A percentile compares a stretch with the other conserved stretches of the same genome.
phyloP scores from a whole-genome alignment of 345 rosid genomes.

The Lepidium didymum region DNA sequence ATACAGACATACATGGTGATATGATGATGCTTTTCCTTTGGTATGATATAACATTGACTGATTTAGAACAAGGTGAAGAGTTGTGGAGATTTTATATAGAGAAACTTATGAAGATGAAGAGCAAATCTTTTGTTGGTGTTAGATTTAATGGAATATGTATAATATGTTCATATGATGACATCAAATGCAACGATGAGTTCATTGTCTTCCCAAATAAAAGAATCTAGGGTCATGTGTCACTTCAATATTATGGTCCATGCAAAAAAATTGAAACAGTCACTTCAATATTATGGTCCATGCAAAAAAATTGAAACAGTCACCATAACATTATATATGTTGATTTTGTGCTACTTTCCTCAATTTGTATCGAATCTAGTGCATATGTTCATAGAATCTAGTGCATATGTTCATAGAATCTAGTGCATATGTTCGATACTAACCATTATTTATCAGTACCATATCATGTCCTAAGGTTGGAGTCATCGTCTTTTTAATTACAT shows the following conservation, averaged over 20 bases:
- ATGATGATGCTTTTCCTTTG: neutral
- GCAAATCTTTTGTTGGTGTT: slow-evolving; percentile 13
- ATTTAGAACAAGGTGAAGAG: neutral
- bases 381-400: too few relatives aligned
- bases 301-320: neutral
- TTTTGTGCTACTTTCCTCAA: neutral
- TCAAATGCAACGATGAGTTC: slow-evolving; percentile 30
- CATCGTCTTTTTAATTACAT: too few relatives aligned
- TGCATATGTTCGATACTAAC: too few relatives aligned
- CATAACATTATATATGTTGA: neutral
- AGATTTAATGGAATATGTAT: slow-evolving; percentile 1
- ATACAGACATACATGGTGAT: neutral
- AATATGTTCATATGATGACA: slow-evolving; percentile 28
- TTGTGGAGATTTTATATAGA: slow-evolving; percentile 7
- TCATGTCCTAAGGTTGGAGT: too few relatives aligned
- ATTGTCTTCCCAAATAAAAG: slow-evolving; percentile 18
- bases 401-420: too few relatives aligned
- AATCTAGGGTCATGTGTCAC: slow-evolving; percentile 17
- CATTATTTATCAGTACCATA: too few relatives aligned
- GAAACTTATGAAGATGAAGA: slow-evolving; percentile 1
- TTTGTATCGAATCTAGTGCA: too few relatives aligned
- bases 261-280: neutral
- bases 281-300: slow-evolving; percentile 18
- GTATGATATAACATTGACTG: slow-evolving; percentile 5
- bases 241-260: slow-evolving; percentile 18